Base-by-base conservation (phyloP, 768 basidiomycete species). In the Leccinum boreale region DNA sequence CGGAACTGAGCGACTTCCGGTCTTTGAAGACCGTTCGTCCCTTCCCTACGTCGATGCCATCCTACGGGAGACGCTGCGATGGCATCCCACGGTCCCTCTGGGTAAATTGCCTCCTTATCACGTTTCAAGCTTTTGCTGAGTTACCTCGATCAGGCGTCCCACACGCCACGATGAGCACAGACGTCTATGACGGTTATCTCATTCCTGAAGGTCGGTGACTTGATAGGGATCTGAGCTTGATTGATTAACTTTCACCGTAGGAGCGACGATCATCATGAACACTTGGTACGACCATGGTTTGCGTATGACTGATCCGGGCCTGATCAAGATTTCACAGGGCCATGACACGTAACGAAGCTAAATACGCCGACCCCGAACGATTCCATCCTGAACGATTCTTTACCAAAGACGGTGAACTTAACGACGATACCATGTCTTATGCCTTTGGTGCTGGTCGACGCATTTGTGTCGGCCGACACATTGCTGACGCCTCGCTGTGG, bases 201-300 rank as follows among this genome's bases (percentile, higher is more conserved):
- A 86, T 87, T 52, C 85, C 85, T 1, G 75, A 77, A 65, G 85
- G 85, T 69, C 15, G 7, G 69, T 67, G 29, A 35, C 28, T 11
- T 11, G 6, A n/a, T 14, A 3, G 9, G 17, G 9, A 8, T 26
- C 9, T 19, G 11, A 33, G 17, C n/a, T 47, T 11, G 47, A 15
- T 36, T 42, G 3, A 52, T 54, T 23, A 4, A 48, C 21, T 28
- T 49, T 11, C 15, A 23, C 2, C 15, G 23, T 23, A 73, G 69
- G 70, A 14, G 64, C 69, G 10, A 71, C 71, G 39, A 58, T 71
- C 50, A 64, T 71, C 35, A 65, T 67, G 62, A 71, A 73, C 36
- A 66, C 46, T 6, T 69, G 70, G 71, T 67, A 47, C 1, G 53
- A 17, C 8, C 28, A 6, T 49, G 44, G 3, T 6, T 24, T 17